Conservation (phyloP, 164 flowering plant species). For the Echeveria elegans region DNA sequence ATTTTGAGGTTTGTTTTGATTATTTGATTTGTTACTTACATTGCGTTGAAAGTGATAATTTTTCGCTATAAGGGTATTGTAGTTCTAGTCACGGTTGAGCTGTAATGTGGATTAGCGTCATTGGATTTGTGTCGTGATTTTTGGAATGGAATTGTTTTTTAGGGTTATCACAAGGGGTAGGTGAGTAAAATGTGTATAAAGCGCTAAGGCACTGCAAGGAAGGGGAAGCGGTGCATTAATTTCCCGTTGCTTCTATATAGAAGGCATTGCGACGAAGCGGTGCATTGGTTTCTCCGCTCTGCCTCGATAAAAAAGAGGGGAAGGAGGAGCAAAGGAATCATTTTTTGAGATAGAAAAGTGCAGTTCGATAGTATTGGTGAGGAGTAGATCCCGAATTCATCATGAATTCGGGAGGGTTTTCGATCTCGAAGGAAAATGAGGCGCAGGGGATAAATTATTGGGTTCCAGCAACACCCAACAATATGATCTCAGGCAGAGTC, state of each 20-base stretch:
- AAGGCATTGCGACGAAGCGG: neutral
- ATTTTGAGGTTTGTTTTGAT: too few relatives aligned
- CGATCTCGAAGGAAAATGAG: slow-evolving; percentile 17
- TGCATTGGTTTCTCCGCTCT: neutral
- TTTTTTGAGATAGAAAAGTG: neutral
- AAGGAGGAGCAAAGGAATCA: neutral
- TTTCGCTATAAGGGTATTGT: too few relatives aligned
- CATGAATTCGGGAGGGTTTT: slow-evolving; percentile 18
- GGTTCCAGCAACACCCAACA: slow-evolving; percentile 27
- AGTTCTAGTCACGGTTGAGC: too few relatives aligned
- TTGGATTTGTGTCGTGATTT: too few relatives aligned
- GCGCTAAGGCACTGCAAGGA: neutral
- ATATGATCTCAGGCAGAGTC: slow-evolving; percentile 16
- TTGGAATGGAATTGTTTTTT: too few relatives aligned
- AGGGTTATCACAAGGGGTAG: too few relatives aligned
- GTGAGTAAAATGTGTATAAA: too few relatives aligned
- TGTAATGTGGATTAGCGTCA: too few relatives aligned
- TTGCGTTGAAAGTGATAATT: too few relatives aligned
- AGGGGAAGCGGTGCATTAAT: neutral
- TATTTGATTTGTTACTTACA: too few relatives aligned
- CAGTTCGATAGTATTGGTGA: neutral
- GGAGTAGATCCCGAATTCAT: neutral
- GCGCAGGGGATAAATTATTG: slow-evolving; percentile 14
- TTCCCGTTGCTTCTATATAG: neutral
- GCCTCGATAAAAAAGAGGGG: neutral